phyloP scores from a whole-genome alignment of 306 rosid species.

The Corylus avellana region DNA sequence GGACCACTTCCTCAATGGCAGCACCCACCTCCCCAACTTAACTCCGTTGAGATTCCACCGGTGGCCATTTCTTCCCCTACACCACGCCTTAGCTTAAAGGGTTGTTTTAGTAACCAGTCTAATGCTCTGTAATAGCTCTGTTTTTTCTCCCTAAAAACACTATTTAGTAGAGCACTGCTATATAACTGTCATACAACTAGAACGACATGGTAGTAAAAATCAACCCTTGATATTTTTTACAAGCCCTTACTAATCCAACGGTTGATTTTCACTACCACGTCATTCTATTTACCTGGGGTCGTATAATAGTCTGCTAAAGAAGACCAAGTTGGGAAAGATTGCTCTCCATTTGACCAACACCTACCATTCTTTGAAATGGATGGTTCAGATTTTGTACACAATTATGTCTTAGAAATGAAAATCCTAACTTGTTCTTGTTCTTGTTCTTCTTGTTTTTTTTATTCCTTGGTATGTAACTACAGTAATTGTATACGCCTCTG shows the following conservation, averaged over 20 bases:
- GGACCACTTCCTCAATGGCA: conserved; percentile 94
- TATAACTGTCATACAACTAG: too few relatives aligned
- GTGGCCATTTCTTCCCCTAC: conserved; percentile 51
- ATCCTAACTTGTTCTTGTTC: conserved; percentile 33
- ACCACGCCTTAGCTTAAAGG: neutral
- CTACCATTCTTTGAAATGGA: conserved; percentile 30
- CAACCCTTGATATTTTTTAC: too few relatives aligned
- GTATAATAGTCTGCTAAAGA: neutral
- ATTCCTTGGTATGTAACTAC: conserved; percentile 15
- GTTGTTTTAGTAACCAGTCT: conserved; percentile 36
- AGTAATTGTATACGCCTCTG: conserved; percentile 30
- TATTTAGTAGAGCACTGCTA: too few relatives aligned
- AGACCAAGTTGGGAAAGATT: conserved; percentile 46
- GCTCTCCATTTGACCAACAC: conserved; percentile 21
- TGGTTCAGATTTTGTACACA: conserved; percentile 24
- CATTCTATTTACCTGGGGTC: too few relatives aligned
- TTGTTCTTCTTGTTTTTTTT: conserved; percentile 22
- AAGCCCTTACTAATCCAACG: too few relatives aligned
- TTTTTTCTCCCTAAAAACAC: conserved; percentile 10
- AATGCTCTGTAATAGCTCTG: conserved; percentile 27
- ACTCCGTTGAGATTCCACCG: conserved; percentile 71
- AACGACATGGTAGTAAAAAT: too few relatives aligned
- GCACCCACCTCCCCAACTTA: conserved; percentile 81
- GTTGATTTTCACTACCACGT: too few relatives aligned
- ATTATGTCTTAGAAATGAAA: conserved; percentile 30